phyloP scores from a whole-genome alignment of 129 eudicot species.

The Tagetes erecta region DNA sequence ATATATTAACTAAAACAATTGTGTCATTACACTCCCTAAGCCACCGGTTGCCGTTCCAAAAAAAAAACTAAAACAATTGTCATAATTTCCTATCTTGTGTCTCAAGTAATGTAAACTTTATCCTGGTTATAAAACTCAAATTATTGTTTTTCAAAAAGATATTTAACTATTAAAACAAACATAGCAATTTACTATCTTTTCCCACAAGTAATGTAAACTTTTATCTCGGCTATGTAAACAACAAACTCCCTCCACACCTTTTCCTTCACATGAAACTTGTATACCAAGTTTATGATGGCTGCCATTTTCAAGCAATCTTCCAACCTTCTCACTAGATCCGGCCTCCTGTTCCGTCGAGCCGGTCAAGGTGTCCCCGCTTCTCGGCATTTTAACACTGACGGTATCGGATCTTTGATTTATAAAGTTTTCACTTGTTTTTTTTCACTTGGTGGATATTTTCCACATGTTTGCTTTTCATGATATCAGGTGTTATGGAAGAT shows the following conservation, averaged over 20 bases:
- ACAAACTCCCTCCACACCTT: not conserved
- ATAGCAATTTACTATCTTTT: not conserved
- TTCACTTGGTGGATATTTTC: too few relatives aligned
- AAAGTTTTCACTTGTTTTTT: too few relatives aligned
- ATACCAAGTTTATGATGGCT: conserved; percentile 4
- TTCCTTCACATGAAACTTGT: not conserved
- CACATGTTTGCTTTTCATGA: not conserved
- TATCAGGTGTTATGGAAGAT: conserved; percentile 5
- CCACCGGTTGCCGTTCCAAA: too few relatives aligned
- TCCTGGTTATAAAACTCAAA: not conserved
- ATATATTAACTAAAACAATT: too few relatives aligned
- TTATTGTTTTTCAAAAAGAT: not conserved
- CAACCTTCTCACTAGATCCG: not conserved
- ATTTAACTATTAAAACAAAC: not conserved
- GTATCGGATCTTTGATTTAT: not conserved
- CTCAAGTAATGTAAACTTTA: too few relatives aligned
- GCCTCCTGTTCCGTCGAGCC: not conserved
- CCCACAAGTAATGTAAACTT: not conserved
- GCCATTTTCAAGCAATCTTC: conserved; percentile 5
- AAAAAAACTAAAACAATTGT: too few relatives aligned
- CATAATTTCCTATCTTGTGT: too few relatives aligned
- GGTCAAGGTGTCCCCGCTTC: not conserved
- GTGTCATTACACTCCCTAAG: too few relatives aligned
- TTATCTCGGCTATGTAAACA: not conserved
- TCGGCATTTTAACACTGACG: not conserved